Base-by-base conservation (phyloP, 2,329 filamentous ascomycete genomes). In the Colletotrichum chrysophilum region DNA sequence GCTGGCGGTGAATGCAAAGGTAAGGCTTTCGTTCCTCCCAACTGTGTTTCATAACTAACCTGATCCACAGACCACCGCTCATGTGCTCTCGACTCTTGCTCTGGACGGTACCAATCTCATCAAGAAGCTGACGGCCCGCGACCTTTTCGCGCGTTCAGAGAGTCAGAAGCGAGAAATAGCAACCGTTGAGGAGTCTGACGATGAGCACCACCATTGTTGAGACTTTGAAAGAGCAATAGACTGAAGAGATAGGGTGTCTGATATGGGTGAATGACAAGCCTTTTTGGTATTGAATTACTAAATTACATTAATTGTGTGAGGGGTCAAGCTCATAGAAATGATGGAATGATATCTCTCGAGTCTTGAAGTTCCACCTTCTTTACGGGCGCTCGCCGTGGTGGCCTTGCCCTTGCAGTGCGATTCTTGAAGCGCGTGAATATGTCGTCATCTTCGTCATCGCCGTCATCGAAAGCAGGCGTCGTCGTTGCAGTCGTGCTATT, bases 1-100 rank as follows among this genome's bases (percentile, higher is more conserved):
- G 3, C 76, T 84, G 3, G 82, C 80, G 2, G 71, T 80, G 66
- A 85, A 83, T 58, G 79, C 82, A 56, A 83, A 82, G 76, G 75
- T 26, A 48, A 65, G 16, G 18, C 10, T 21, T 28, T 21, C 14
- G 10, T 14, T 13, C 9, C 10, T 10, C 28, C 5, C 21, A 16
- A 16, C 6, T 16, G 34, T 48, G 12, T 18, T 32, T 16, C 8
- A 18, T 43, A 24, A 0, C 58, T 69, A 43, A 68, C 52, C 14
- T 28, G 5, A 5, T 5, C 2, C 24, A n/a, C 14, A 73, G 58
- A 30, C 71, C 8, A 66, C 75, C 8, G 72, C 72, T 7, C 72
- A 77, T 52, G 72, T 77, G 4, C 69, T 76, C 6, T 70, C 60
- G 13, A 38, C 70, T 21, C 32, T 77, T 13, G 75, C 77, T 32